Evolutionary conservation across 2,329 filamentous ascomycete species (phyloP).

Genomic region (Furcasterigmium sp.): DNA sequence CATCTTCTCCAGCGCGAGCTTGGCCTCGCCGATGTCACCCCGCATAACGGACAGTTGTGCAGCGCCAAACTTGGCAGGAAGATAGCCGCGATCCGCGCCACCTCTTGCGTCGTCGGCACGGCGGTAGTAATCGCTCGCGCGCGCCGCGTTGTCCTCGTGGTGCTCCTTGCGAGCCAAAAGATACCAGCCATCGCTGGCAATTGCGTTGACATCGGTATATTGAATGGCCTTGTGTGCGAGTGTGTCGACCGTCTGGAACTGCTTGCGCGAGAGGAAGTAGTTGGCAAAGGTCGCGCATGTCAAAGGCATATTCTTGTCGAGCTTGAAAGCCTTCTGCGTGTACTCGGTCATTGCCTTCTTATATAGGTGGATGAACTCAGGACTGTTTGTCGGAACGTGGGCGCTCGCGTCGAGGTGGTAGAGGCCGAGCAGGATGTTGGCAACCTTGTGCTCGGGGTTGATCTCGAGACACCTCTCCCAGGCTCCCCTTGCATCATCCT

Average conservation of each 20-base stretch:
- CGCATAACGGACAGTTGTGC: slow-evolving; percentile 84
- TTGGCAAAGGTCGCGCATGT: slow-evolving; percentile 86
- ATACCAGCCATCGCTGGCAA: slow-evolving; percentile 98
- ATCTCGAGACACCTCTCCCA: slow-evolving; percentile 87
- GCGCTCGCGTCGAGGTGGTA: slow-evolving; percentile 87
- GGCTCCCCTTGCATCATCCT: slow-evolving; percentile 82
- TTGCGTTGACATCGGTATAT: slow-evolving; percentile 90
- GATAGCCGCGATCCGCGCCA: slow-evolving; percentile 81
- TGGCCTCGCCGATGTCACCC: slow-evolving; percentile 84
- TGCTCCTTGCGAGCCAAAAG: slow-evolving; percentile 88
- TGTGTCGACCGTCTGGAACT: slow-evolving; percentile 74
- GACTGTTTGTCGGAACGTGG: slow-evolving; percentile 75
- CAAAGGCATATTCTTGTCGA: slow-evolving; percentile 85
- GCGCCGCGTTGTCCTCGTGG: slow-evolving; percentile 67
- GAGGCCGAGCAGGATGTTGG: slow-evolving; percentile 82
- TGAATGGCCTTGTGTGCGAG: slow-evolving; percentile 92
- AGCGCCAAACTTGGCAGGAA: slow-evolving; percentile 91
- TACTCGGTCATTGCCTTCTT: slow-evolving; percentile 93
- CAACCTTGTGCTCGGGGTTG: slow-evolving; percentile 77
- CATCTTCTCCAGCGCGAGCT: slow-evolving; percentile 91
- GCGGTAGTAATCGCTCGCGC: slow-evolving; percentile 80
- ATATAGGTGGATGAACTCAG: slow-evolving; percentile 79
- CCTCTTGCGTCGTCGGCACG: slow-evolving; percentile 88
- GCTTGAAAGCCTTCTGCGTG: slow-evolving; percentile 87
- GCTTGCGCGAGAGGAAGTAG: slow-evolving; percentile 83